phyloP scores from a whole-genome alignment of 805 yeast species.

The Kazachstania bromeliacearum region DNA sequence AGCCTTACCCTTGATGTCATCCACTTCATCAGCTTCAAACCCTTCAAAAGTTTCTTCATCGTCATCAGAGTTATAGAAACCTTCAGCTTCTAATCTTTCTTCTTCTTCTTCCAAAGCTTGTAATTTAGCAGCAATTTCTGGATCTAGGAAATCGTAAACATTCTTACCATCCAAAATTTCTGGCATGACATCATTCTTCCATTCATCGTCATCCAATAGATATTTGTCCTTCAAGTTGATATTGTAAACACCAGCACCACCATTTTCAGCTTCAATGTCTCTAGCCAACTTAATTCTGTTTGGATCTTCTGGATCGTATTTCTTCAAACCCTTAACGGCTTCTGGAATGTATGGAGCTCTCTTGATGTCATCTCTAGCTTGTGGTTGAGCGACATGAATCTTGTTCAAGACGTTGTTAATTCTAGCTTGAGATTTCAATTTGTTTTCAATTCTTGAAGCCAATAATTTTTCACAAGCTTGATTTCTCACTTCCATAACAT shows the following conservation, averaged over 20 bases:
- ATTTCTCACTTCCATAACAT: constrained; percentile 91
- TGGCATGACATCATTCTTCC: constrained; percentile 97
- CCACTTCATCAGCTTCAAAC: constrained; percentile 56
- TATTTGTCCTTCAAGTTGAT: constrained; percentile 89
- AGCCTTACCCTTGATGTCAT: constrained; percentile 73
- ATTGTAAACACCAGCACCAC: constrained; percentile 98
- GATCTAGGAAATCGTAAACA: constrained; percentile 94
- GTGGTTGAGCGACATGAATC: constrained; percentile 90
- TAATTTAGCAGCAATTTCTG: constrained; percentile 87
- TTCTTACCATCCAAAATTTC: constrained; percentile 93
- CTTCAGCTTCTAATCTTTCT: constrained; percentile 85
- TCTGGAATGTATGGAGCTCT: constrained; percentile 82
- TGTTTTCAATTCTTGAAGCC: constrained; percentile 93
- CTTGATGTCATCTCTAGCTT: constrained; percentile 73
- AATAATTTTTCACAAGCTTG: constrained; percentile 94
- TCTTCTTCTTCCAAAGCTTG: constrained; percentile 96
- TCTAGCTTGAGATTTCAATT: constrained; percentile 86
- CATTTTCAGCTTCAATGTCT: constrained; percentile 88
- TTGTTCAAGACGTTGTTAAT: constrained; percentile 83
- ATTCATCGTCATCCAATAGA: constrained; percentile 85
- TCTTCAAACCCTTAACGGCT: constrained; percentile 46
- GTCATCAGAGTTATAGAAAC: constrained; percentile 88
- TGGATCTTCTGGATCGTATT: constrained; percentile 74
- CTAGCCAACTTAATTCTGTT: constrained; percentile 71
- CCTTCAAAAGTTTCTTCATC: constrained; percentile 63